phyloP scores from a whole-genome alignment of 2,329 filamentous ascomycete genomes.

The Fusarium foetens region DNA sequence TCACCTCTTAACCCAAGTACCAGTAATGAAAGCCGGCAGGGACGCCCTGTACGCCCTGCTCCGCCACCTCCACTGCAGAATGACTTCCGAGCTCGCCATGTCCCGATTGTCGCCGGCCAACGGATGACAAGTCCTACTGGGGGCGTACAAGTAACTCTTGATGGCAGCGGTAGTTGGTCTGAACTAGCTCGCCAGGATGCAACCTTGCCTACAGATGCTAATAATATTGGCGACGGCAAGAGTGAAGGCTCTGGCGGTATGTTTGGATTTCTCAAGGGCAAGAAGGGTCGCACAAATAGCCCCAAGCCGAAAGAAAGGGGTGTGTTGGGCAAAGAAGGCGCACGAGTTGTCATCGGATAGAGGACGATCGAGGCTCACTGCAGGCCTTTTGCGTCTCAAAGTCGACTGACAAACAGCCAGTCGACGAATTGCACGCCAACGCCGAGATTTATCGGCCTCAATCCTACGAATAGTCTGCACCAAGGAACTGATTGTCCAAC shows the following conservation, averaged over 20 bases:
- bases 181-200: slow-evolving; percentile 87
- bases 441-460: slow-evolving; percentile 6
- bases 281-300: slow-evolving; percentile 89
- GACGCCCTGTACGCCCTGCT: slow-evolving; percentile 43
- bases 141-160: slow-evolving; percentile 90
- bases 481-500: slow-evolving; percentile 10
- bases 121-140: slow-evolving; percentile 81
- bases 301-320: slow-evolving; percentile 95
- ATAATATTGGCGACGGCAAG: slow-evolving; percentile 63
- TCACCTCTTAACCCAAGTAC: slow-evolving; percentile 42
- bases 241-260: slow-evolving; percentile 76
- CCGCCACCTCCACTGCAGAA: slow-evolving; percentile 60
- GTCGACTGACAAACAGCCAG: slow-evolving; percentile 23
- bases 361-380: slow-evolving; percentile 31
- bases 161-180: slow-evolving; percentile 90
- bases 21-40: slow-evolving; percentile 43
- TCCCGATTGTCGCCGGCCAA: slow-evolving; percentile 68
- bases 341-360: slow-evolving; percentile 80
- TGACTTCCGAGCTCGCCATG: slow-evolving; percentile 57
- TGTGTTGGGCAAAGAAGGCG: slow-evolving; percentile 93
- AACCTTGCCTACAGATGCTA: slow-evolving; percentile 75
- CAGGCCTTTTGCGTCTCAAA: slow-evolving; percentile 26
- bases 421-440: slow-evolving; percentile 14
- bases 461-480: slow-evolving; percentile 6
- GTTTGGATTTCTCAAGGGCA: slow-evolving; percentile 88